Conservation (phyloP, 352 stramenopile species). For the Globisporangium apiculatum region DNA sequence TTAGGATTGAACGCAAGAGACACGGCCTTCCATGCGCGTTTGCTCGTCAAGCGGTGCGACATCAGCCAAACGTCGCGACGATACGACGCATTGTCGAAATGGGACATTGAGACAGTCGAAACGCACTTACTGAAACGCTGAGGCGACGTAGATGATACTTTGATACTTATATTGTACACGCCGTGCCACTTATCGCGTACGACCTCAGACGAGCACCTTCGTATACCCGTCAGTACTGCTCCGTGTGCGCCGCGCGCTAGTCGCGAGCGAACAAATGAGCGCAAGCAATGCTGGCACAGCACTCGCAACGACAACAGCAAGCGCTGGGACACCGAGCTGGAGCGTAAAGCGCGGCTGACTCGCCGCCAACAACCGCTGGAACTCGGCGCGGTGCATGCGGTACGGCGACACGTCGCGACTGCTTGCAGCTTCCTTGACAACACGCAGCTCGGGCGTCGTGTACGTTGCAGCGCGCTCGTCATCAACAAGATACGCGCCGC, state of each 20-base stretch:
- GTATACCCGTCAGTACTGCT: no score
- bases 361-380: slow-evolving; percentile 16
- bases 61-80: no score
- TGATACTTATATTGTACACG: not conserved
- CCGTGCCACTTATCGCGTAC: no score
- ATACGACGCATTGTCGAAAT: no score
- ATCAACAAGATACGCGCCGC: slow-evolving; percentile 29
- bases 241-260: no score
- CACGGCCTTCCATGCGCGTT: no score
- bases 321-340: slow-evolving; percentile 4
- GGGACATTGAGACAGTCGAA: no score
- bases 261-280: slow-evolving; percentile 4
- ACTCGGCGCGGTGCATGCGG: slow-evolving; percentile 52
- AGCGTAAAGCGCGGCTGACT: slow-evolving; percentile 10
- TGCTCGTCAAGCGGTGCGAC: no score
- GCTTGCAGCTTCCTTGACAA: not conserved
- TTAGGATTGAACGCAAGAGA: no score
- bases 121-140: no score
- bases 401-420: slow-evolving; percentile 28
- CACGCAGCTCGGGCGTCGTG: slow-evolving; percentile 2
- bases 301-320: slow-evolving; percentile 7
- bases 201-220: not conserved
- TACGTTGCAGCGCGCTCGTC: slow-evolving; percentile 3
- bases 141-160: not conserved
- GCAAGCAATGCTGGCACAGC: slow-evolving; percentile 6